Evolutionary conservation across 2,329 filamentous ascomycete genomes (phyloP), one percentile per base, ranked within the genome.

Genomic region (Calonectria montana): DNA sequence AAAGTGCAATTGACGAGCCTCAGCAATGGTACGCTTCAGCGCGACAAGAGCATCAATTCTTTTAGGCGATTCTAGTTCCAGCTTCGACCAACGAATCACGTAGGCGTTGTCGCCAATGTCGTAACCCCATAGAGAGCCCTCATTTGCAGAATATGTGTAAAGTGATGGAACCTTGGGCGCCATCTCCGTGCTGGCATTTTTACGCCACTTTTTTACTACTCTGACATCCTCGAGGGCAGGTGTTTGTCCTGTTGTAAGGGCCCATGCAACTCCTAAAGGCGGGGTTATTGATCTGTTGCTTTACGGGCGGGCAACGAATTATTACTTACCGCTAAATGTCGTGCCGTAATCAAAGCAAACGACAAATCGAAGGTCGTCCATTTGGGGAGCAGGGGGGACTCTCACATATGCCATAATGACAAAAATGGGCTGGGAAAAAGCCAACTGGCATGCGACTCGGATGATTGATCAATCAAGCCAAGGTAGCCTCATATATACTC

Each of bases 291-390:
- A 8, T 6, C 43, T 6, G 16, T 15, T 13, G 37, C 25, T 31
- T 47, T 15, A 1, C 8, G 12, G 9, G 2, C 16, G 31, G 8
- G 35, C 12, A 12, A n/a, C 8, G 1, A 4, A 18, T n/a, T 23
- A 7, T 13, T 23, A 35, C 67, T 64, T 5, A 70, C 71, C 71
- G 15, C 67, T 64, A 13, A 53, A 74, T 4, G 72, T 74, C 15
- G 72, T 74, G 1, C 72, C 72, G 21, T 73, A 74, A 64, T 74
- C 72, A 27, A 74, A 62, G 63, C 72, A 73, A 9, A 74, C 53
- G 18, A 74, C 61, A 29, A 74, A 74, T 10, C 72, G 67, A 4
- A 29, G 64, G 1, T 61, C 67, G 8, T 66, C 63, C 53, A 50
- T 53, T n/a, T 29, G 50, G 8, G 48, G 27, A 37, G 12, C 13